phyloP scores from a whole-genome alignment of 352 stramenopile species.

The Blastocystis sp. region DNA sequence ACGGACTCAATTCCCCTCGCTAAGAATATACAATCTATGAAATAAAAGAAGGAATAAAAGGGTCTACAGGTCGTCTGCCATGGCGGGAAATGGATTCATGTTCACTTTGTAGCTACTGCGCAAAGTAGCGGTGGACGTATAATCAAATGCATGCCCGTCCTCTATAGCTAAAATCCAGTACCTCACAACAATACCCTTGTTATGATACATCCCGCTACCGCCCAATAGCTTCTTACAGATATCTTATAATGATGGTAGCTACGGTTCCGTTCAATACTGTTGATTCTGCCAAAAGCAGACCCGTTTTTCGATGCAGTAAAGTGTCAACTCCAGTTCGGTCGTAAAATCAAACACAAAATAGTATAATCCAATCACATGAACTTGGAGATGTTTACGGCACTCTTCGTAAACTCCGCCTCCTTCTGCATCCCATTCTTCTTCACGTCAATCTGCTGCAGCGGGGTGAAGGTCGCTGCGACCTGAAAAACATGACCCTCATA shows the following conservation, averaged over 20 bases:
- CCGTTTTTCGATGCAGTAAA: no score
- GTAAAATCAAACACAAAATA: slow-evolving; percentile 19
- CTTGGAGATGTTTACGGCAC: slow-evolving; percentile 42
- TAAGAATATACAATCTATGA: neutral
- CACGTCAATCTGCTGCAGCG: slow-evolving; percentile 18
- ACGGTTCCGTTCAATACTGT: no score
- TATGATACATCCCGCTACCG: neutral
- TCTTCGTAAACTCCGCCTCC: neutral
- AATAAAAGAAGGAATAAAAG: neutral
- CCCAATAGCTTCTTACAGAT: no score
- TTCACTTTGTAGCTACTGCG: neutral
- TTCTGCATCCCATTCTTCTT: neutral
- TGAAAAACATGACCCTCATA: slow-evolving; percentile 64
- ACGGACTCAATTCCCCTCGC: neutral
- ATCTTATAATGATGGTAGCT: no score
- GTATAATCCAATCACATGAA: slow-evolving; percentile 49
- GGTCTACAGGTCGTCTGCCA: neutral
- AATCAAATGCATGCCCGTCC: neutral
- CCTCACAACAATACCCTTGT: neutral
- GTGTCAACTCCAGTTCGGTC: neutral
- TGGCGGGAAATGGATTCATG: neutral
- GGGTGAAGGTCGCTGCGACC: slow-evolving; percentile 55
- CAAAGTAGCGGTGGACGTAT: neutral
- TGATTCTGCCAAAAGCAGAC: no score
- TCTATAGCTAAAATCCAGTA: neutral